Evolutionary conservation across 2,329 filamentous ascomycete genomes (phyloP), one percentile per base, ranked within the genome.

Genomic region (Aspergillus brasiliensis): DNA sequence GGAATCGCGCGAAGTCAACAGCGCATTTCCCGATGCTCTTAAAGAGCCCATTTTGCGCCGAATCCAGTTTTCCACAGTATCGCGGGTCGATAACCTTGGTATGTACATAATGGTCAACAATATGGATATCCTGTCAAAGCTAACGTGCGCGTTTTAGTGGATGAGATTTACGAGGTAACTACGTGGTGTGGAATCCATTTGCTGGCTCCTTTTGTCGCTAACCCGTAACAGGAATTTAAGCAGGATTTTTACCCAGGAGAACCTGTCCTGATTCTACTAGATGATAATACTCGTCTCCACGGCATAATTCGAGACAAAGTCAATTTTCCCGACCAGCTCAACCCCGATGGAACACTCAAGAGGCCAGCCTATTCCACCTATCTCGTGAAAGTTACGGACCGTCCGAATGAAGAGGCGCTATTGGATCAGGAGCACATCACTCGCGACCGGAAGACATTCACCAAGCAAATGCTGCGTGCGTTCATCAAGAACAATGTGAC

Each of bases 401-500:
- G 84, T 38, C 84, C 84, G 1, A 85, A 86, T 51, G 84, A 91
- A 65, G 92, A 96, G 75, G 89, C 88, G 10, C 81, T 91, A n/a
- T 83, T 95, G 17, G 90, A 93, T 67, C 89, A 92, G 75, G 82
- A 90, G 52, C 89, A 96, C 71, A 88, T 98, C 58, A 89, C 86
- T 63, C 89, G 95, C 63, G 93, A 97, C 72, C 88, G 92, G 55
- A 96, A 94, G 69, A 85, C 91, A 49, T 99, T 98, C 73, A 97
- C 94, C 27, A 98, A 99, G 77, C 88, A 93, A 51, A 93, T 97
- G 75, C 82, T 99, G 42, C 88, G 94, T 34, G 92, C 92, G 5
- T 99, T 97, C 66, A 91, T 99, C 65, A 97, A 97, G 74, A 93
- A 96, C 76, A 95, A 92, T 0, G 90, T 97, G n/a, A 90, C 88